Conservation (phyloP, 179 eudicot genomes). For the Carnegiea gigantea region DNA sequence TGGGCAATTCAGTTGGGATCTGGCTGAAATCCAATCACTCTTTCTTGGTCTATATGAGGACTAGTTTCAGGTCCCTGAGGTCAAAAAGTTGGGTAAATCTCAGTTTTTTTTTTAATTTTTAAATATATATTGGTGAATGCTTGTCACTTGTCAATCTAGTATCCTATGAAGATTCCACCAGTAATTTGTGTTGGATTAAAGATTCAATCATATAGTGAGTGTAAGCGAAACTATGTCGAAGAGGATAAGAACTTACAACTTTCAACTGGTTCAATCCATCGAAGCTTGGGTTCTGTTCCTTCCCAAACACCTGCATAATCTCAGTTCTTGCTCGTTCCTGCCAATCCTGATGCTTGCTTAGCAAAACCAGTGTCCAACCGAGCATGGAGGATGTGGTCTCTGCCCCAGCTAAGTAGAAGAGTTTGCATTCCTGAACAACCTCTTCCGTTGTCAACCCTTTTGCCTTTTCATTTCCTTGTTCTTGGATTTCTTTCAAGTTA, state of each 20-base stretch:
- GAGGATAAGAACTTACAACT: constrained; percentile 11
- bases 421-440: constrained; percentile 32
- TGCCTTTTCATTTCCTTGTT: background rate
- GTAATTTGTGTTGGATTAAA: background rate
- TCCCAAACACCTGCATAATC: constrained; percentile 28
- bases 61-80: too few species aligned
- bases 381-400: constrained; percentile 30
- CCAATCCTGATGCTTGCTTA: constrained; percentile 33
- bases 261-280: constrained; percentile 36
- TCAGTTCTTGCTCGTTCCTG: constrained; percentile 32
- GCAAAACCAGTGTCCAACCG: constrained; percentile 26
- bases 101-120: background rate
- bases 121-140: too few species aligned
- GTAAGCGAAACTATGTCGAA: background rate
- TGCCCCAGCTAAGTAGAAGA: constrained; percentile 30
- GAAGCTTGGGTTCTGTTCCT: constrained; percentile 25
- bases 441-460: constrained; percentile 28
- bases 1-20: too few species aligned
- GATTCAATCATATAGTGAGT: background rate
- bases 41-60: too few species aligned
- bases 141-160: too few species aligned
- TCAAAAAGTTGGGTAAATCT: too few species aligned
- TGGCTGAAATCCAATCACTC: too few species aligned
- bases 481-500: constrained; percentile 11
- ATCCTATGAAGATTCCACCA: background rate